phyloP scores from a whole-genome alignment of 2,329 filamentous ascomycete species.

The Cryphonectria parasitica region DNA sequence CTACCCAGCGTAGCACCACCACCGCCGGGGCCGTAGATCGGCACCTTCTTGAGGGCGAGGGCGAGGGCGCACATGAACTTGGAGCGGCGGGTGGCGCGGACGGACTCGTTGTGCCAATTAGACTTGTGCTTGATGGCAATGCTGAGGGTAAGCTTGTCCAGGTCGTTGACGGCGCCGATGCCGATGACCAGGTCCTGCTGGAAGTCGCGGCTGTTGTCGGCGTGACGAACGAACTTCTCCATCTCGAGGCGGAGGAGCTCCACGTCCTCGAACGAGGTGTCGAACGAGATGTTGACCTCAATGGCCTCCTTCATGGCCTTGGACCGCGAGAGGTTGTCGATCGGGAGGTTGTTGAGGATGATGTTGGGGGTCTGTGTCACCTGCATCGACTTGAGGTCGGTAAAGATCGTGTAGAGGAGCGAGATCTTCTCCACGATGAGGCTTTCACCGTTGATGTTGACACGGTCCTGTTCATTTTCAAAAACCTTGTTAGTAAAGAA shows the following conservation, averaged over 20 bases:
- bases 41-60: slow-evolving; percentile 81
- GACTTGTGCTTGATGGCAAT: slow-evolving; percentile 90
- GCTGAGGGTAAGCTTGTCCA: slow-evolving; percentile 85
- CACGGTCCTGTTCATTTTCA: slow-evolving; percentile 62
- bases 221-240: slow-evolving; percentile 78
- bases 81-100: slow-evolving; percentile 80
- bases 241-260: slow-evolving; percentile 84
- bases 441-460: slow-evolving; percentile 73
- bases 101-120: slow-evolving; percentile 85
- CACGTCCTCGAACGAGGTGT: slow-evolving; percentile 87
- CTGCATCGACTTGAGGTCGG: slow-evolving; percentile 79
- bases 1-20: slow-evolving; percentile 61
- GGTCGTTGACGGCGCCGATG: slow-evolving; percentile 76
- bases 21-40: slow-evolving; percentile 81
- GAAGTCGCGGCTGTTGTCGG: slow-evolving; percentile 91
- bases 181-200: slow-evolving; percentile 80
- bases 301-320: slow-evolving; percentile 90
- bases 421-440: slow-evolving; percentile 93
- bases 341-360: slow-evolving; percentile 86
- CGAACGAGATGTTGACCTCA: slow-evolving; percentile 79
- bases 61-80: slow-evolving; percentile 98
- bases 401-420: slow-evolving; percentile 90
- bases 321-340: slow-evolving; percentile 90
- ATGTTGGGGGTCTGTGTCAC: slow-evolving; percentile 84
- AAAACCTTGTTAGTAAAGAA: background rate